phyloP scores from a whole-genome alignment of 1,284 basidiomycete genomes.

The Pascua guehoae region DNA sequence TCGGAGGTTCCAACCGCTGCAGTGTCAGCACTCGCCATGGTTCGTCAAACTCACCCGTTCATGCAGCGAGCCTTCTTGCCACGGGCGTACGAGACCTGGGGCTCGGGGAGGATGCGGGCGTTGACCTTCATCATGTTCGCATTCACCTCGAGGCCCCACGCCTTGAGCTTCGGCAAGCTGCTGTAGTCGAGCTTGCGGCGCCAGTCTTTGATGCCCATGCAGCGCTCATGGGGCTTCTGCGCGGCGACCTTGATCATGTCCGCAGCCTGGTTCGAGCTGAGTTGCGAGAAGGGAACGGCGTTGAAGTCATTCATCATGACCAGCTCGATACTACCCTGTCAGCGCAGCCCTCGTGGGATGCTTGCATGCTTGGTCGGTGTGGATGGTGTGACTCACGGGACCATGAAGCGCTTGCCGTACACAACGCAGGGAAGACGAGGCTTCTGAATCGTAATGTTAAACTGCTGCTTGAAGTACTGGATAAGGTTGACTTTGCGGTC shows the following conservation, averaged over 20 bases:
- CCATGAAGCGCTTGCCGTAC: slow-evolving; percentile 44
- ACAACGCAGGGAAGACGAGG: slow-evolving; percentile 44
- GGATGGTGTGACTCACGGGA: slow-evolving; percentile 35
- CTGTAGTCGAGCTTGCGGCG: slow-evolving; percentile 37
- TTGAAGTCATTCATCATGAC: slow-evolving; percentile 43
- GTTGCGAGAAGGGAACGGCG: slow-evolving; percentile 26
- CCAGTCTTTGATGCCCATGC: slow-evolving; percentile 40
- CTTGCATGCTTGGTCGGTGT: too few species aligned
- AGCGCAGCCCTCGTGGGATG: background rate
- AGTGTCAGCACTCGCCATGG: slow-evolving; percentile 1
- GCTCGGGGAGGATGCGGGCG: slow-evolving; percentile 47
- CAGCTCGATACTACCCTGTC: slow-evolving; percentile 39
- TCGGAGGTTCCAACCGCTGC: slow-evolving; percentile 25
- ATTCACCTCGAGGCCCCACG: slow-evolving; percentile 50
- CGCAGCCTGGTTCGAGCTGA: slow-evolving; percentile 42
- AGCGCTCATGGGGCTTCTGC: slow-evolving; percentile 41
- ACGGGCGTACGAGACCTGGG: slow-evolving; percentile 37
- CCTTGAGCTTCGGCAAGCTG: slow-evolving; percentile 37
- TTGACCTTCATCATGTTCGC: slow-evolving; percentile 34
- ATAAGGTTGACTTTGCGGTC: slow-evolving; percentile 37
- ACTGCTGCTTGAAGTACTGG: slow-evolving; percentile 45
- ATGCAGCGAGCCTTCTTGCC: slow-evolving; percentile 29
- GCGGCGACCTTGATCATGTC: slow-evolving; percentile 51
- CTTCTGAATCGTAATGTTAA: slow-evolving; percentile 39
- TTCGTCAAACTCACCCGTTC: slow-evolving; percentile 23